Base-by-base conservation (phyloP, 2,329 filamentous ascomycete genomes). In the Alternaria arbusti region DNA sequence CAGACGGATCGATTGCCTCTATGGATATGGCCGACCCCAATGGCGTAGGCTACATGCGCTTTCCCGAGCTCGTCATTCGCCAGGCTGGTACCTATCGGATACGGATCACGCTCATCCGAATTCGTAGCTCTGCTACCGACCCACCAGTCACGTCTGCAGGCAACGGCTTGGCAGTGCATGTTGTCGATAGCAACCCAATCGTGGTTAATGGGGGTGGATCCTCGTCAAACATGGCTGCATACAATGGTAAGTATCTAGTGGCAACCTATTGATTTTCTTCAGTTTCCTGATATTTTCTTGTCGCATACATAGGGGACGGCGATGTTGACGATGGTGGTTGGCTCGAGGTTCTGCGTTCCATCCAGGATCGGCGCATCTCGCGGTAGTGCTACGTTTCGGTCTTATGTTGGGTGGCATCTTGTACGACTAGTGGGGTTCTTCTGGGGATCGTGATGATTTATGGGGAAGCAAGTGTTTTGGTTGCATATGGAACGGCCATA, bases 31-130 rank as follows among this genome's bases (percentile, higher is more conserved):
- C 73, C 32, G 75, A 79, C 15, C 67, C 77, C 5, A 67, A 72
- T 20, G 78, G 77, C 12, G 75, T 80, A 9, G 78, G 78, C 25
- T 79, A 79, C 59, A 78, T 80, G 70, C 73, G 71, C 61, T 80
- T 80, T 57, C 74, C 78, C 26, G 75, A 76, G 17, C 78, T 80
- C 36, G 59, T 68, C 49, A 78, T 80, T 46, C 74, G 76, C 17
- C 77, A 79, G 63, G 70, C 74, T 43, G 78, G 78, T 45, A 78
- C 73, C 15, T 80, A 76, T 63, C 73, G 75, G 28, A 78, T 80
- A 69, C 74, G 78, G 52, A 75, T 80, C 63, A 79, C 78, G 4
- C 67, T 80, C 25, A 70, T 79, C n/a, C 74, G 74, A 44, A 76
- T 78, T 23, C 70, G 70, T 40, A 70, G 68, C 51, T 69, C 74